Evolutionary conservation across 768 basidiomycete genomes (phyloP), one percentile per base, ranked within the genome.

Genomic region (Pleurotus pulmonarius): DNA sequence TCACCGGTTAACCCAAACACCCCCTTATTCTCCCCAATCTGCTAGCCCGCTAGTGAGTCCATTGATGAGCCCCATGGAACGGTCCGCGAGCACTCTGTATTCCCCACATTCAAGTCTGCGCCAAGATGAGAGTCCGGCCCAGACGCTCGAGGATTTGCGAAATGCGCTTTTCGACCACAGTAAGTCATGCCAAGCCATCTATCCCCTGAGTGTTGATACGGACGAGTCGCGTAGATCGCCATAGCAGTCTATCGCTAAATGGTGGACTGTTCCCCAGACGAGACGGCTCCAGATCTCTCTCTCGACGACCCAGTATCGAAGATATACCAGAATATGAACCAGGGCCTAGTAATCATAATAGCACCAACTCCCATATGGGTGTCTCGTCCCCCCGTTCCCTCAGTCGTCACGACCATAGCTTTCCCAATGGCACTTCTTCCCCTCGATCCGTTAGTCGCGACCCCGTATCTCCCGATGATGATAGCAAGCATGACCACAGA

Each of bases 271-370:
- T 37, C 39, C 39, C 51, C 4, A 37, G 51, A n/a, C 39, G 51
- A n/a, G 51, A 40, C 9, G 51, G 51, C 11, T 53, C 69, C 7
- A 64, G 61, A 20, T 73, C 69, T 9, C 65, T 71, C 9, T 80
- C 80, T 9, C 73, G 76, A 46, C 66, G 69, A 40, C 73, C 68
- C 9, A 73, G 75, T 57, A 67, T 77, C 37, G 73, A 75, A n/a
- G 74, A 72, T 44, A 67, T 71, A 13, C 70, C 70, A 8, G 76
- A 78, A 61, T 63, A 71, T 25, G 73, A 64, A 18, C 53, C 61
- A 4, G 61, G 61, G 7, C 58, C 62, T 8, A 55, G 38, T 51
- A 41, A 16, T 37, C 18, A 20, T 9, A 25, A 29, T 24, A 37
- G 16, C 44, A 12, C 55, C 26, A 56, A 34, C 34, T 18, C 25